Evolutionary conservation across 331 rosid genomes (phyloP), one percentile per base, ranked within the genome.

Genomic region (Phaseolus coccineus): DNA sequence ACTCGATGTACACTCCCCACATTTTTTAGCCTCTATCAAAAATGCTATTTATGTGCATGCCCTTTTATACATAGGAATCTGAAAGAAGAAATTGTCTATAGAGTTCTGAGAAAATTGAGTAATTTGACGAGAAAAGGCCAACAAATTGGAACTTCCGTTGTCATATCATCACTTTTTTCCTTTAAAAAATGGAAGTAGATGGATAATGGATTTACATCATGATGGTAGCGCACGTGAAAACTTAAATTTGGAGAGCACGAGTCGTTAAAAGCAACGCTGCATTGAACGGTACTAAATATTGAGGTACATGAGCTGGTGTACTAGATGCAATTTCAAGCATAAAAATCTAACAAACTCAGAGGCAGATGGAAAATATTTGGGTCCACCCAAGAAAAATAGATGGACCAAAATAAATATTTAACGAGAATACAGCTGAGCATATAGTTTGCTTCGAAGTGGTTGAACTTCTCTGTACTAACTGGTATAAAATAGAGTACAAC

Each of bases 381-480:
- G 33, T 44, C 76, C 74, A 56, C 44, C 5, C 58, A 44, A 42
- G 22, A 59, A 52, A 48, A 67, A 31, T 53, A 56, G 55, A 72
- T 61, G 73, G 55, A 28, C 19, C 47, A 35, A 50, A 33, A 33
- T 58, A 2, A 52, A 56, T 47, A 37, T 66, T 58, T 48, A 37
- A 67, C 69, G 22, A 75, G 50, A 69, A 70, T 71, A 77, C 69
- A 76, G 40, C 30, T 66, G 25, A 68, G 69, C 77, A 47, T 69
- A 51, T 59, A 77, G 68, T 69, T 64, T 31, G 8, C 75, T 44
- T 53, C 71, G 78, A 53, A 65, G 79, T 82, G 64, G 82, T 77
- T 82, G 77, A 81, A 69, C 77, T 78, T 12, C 48, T 39, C 56
- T 77, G 42, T 22, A 52, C 74, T 42, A 22, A 55, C 6, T 52